Evolutionary conservation across 176 grass and related monocot genomes (phyloP), one percentile per base, ranked within the genome.

Genomic region (Paspalum vaginatum): DNA sequence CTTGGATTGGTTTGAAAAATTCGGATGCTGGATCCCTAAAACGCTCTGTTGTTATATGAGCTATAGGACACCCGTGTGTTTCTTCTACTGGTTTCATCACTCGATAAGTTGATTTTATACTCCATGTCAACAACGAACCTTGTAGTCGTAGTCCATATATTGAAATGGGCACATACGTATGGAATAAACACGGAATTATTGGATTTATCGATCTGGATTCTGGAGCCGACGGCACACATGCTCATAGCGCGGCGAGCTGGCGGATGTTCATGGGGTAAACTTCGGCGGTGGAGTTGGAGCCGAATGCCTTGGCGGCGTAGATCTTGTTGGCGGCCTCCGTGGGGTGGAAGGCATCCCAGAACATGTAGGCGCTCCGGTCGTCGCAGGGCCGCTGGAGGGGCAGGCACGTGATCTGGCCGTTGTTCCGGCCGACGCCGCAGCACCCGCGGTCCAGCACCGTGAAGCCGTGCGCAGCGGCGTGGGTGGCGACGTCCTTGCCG

Each of bases 301-400:
- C 75, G 80, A 91, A 98, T 1, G 81, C 78, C 78, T 89, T 98
- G 66, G n/a, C 78, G n/a, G 95, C 92, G 44, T 88, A 89, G 48
- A 95, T 68, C n/a, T 68, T 45, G 70, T 98, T 93, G 8, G 90
- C 95, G 2, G 75, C 81, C 80, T 98, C 95, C 1, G 95, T 98
- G 44, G 92, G 95, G 84, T 98, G 95, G 90, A 98, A 98, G 0
- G 95, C 92, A 32, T 98, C 95, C 95, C 95, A 98, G 78, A 92
- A 98, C 32, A 98, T 17, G 92, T 94, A 98, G 9, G 77, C 81
- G 74, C n/a, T 77, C 15, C 92, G 85, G 79, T 94, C 88, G 5
- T 54, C 38, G 75, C 95, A 98, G 0, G 95, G 92, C 11, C 8
- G 84, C 75, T 98, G 92, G 84, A 89, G 73, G 0, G 95, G 95